Evolutionary conservation across 768 basidiomycete genomes (phyloP).

Genomic region (Infundibulicybe gibba): DNA sequence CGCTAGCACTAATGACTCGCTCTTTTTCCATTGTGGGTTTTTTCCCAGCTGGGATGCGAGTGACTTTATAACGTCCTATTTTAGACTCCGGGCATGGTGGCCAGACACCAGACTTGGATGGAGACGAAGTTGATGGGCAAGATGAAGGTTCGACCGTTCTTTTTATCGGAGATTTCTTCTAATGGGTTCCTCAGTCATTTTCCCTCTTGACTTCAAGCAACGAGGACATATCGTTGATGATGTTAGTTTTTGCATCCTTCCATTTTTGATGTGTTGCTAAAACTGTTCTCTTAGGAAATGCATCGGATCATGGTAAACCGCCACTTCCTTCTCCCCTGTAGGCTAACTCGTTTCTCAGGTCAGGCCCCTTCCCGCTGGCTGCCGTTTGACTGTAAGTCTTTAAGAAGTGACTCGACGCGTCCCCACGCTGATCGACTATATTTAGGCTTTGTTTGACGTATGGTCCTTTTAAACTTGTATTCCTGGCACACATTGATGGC

Average conservation of each 20-base stretch:
- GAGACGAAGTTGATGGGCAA: slow-evolving; percentile 75
- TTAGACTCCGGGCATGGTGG: slow-evolving; percentile 93
- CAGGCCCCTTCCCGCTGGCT: slow-evolving; percentile 41
- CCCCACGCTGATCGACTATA: no score
- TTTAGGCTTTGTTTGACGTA: slow-evolving; percentile 51
- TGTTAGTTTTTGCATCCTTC: slow-evolving; percentile 23
- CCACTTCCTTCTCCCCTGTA: background rate
- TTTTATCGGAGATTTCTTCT: background rate
- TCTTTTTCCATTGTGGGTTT: slow-evolving; percentile 71
- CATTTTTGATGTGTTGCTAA: background rate
- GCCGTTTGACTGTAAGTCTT: slow-evolving; percentile 44
- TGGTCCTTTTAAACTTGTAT: slow-evolving; percentile 9
- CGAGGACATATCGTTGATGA: slow-evolving; percentile 76
- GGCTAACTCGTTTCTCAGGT: slow-evolving; percentile 22
- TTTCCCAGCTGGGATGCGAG: background rate
- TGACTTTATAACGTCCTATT: background rate
- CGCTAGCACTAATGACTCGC: slow-evolving; percentile 66
- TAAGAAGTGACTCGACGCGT: background rate
- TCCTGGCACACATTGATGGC: background rate
- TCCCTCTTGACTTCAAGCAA: slow-evolving; percentile 80
- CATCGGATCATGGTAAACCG: slow-evolving; percentile 41
- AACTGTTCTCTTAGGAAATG: slow-evolving; percentile 32
- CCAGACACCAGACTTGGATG: slow-evolving; percentile 73
- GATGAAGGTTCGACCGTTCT: slow-evolving; percentile 56
- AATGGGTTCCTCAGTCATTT: slow-evolving; percentile 56